Evolutionary conservation across 495 filamentous ascomycete species (phyloP), one percentile per base, ranked within the genome.

Genomic region (Talaromyces thailandensis): DNA sequence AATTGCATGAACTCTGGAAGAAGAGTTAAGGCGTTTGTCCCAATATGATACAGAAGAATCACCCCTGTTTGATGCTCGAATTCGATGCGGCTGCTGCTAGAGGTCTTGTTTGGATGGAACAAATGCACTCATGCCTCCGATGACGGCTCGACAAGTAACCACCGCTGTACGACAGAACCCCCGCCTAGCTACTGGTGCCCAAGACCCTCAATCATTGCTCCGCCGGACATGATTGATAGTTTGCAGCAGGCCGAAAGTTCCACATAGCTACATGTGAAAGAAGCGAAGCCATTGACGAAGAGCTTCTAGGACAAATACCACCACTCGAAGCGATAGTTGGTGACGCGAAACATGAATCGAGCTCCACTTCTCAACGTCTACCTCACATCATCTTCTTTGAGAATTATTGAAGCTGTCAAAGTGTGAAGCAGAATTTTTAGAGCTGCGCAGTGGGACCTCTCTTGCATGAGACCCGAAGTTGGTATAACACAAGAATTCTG

Each of bases 1-100:
- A 71, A 56, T 65, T 79, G 7, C 69, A 76, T 50, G 61, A 59
- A 16, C 66, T 65, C 8, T 75, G 75, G 75, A 68, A 64, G n/a
- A 48, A 48, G 43, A 48, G n/a, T 23, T 48, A 8, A 48, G 35
- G 3, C 9, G 14, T 40, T 16, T 1, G 2, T 40, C 35, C 1
- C 14, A 12, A 40, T 14, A 16, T 1, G 16, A 40, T 40, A 16
- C 2, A 40, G 16, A 14, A 40, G 4, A 40, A n/a, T n/a, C 6
- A 0, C 35, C 14, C 35, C 32, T 37, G 14, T 37, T 37, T 14
- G 4, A 37, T 40, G 16, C 12, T 16, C 3, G 14, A 40, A 40
- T 35, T 35, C 31, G 9, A 35, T 35, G 31, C 12, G 8, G 31
- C 35, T 40, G 3, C 4, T 16, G 11, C 35, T 4, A 16, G 35